phyloP scores from a whole-genome alignment of 228 moss, liverwort and hornwort genomes.

The Sphagnum magellanicum region DNA sequence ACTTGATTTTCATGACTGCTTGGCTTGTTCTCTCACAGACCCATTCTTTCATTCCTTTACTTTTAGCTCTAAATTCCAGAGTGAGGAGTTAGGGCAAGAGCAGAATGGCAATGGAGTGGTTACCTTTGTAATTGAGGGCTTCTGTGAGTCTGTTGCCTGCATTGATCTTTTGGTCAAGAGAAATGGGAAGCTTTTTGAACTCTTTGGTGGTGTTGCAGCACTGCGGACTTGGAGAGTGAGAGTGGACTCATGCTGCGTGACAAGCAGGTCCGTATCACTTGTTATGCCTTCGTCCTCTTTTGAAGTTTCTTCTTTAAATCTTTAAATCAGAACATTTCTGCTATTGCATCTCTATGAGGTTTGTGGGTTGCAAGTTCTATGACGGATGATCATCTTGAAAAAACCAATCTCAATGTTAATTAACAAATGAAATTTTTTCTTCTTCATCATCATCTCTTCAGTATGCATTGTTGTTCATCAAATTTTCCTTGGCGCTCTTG shows the following conservation, averaged over 20 bases:
- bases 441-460: neutral
- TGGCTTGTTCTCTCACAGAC: neutral
- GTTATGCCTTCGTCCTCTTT: too few relatives aligned
- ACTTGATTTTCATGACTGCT: too few relatives aligned
- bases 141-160: too few relatives aligned
- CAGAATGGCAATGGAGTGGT: too few relatives aligned
- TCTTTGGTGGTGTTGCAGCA: conserved; percentile 31
- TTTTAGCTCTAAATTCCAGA: too few relatives aligned
- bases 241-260: conserved; percentile 73
- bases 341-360: neutral
- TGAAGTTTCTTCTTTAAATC: neutral
- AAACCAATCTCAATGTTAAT: too few relatives aligned
- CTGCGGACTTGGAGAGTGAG: conserved; percentile 67
- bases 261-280: conserved; percentile 32
- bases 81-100: too few relatives aligned
- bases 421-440: neutral
- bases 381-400: too few relatives aligned
- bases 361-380: neutral
- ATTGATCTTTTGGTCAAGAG: too few relatives aligned
- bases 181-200: too few relatives aligned
- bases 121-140: too few relatives aligned
- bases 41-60: conserved; percentile 1
- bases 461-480: neutral
- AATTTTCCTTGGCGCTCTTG: neutral
- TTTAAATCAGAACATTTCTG: neutral